A percentile compares a stretch with the other conserved stretches of the same genome.
phyloP scores from a whole-genome alignment of 805 yeast species.

The Pichia scutulata region DNA sequence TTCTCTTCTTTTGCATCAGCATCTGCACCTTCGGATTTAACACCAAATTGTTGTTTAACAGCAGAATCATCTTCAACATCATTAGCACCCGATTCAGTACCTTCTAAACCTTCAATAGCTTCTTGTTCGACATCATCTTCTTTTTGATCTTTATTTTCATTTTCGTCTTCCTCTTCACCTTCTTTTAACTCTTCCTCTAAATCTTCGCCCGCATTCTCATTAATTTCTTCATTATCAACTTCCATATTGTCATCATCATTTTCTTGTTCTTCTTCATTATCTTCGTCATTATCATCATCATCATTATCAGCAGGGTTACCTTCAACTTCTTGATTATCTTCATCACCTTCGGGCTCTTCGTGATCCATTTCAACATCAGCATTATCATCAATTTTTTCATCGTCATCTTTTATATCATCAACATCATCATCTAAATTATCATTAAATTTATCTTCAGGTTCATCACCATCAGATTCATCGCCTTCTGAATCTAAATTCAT shows the following conservation, averaged over 20 bases:
- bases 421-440: constrained; percentile 23
- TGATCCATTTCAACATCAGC: constrained; percentile 26
- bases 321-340: constrained; percentile 21
- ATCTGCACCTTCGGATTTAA: constrained; percentile 32
- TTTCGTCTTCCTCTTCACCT: constrained; percentile 20
- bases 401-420: constrained; percentile 19
- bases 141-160: constrained; percentile 20
- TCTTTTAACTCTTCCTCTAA: constrained; percentile 26
- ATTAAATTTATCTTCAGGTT: constrained; percentile 18
- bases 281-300: constrained; percentile 22
- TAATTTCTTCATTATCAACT: constrained; percentile 15
- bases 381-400: constrained; percentile 18
- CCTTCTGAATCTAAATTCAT: constrained; percentile 79
- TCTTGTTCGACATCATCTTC: constrained; percentile 26
- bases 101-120: constrained; percentile 24
- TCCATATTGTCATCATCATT: constrained; percentile 17
- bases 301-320: constrained; percentile 23
- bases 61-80: constrained; percentile 28
- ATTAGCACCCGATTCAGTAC: constrained; percentile 29
- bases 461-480: constrained; percentile 35
- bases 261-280: constrained; percentile 25
- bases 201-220: constrained; percentile 26
- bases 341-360: constrained; percentile 22
- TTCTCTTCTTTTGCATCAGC: constrained; percentile 34
- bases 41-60: constrained; percentile 27